A percentile compares a stretch with the other conserved stretches of the same genome.
Conservation (phyloP, 208 protist species). For the Trypanosoma melophagium region DNA sequence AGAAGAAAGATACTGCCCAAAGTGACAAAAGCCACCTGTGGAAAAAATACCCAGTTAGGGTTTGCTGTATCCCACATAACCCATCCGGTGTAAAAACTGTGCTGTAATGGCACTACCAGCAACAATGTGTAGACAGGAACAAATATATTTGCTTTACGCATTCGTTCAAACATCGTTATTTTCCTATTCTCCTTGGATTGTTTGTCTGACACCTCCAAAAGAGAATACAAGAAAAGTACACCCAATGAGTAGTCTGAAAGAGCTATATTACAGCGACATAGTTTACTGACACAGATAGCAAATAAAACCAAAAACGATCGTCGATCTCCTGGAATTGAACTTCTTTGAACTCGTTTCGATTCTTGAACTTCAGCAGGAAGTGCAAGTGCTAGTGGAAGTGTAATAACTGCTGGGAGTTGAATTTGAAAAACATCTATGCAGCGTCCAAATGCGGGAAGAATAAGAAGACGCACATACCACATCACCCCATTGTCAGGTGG, state of each 20-base stretch:
- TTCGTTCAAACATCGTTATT: slow-evolving; percentile 40
- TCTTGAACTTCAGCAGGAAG: slow-evolving; percentile 10
- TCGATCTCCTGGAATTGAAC: slow-evolving; percentile 40
- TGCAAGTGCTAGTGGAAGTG: slow-evolving; percentile 31
- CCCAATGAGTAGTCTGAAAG: slow-evolving; percentile 46
- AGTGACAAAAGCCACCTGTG: slow-evolving; percentile 45
- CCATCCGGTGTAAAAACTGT: slow-evolving; percentile 71
- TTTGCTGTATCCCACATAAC: slow-evolving; percentile 63
- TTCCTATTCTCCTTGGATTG: slow-evolving; percentile 20
- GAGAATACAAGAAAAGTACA: slow-evolving; percentile 62
- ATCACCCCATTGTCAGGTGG: slow-evolving; percentile 67
- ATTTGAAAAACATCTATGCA: slow-evolving; percentile 51
- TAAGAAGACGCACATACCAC: slow-evolving; percentile 80
- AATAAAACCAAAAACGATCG: slow-evolving; percentile 48
- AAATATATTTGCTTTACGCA: slow-evolving; percentile 39
- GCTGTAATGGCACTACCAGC: slow-evolving; percentile 48
- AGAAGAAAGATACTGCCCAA: slow-evolving; percentile 42
- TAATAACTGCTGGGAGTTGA: slow-evolving; percentile 58
- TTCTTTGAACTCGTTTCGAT: not conserved
- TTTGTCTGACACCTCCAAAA: slow-evolving; percentile 37
- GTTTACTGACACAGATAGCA: slow-evolving; percentile 45
- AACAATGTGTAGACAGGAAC: slow-evolving; percentile 51
- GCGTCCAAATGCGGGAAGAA: slow-evolving; percentile 51
- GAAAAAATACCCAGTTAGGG: slow-evolving; percentile 81
- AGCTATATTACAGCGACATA: slow-evolving; percentile 44